Conservation (phyloP, 495 filamentous ascomycete species). For the Usnea hakonensis region DNA sequence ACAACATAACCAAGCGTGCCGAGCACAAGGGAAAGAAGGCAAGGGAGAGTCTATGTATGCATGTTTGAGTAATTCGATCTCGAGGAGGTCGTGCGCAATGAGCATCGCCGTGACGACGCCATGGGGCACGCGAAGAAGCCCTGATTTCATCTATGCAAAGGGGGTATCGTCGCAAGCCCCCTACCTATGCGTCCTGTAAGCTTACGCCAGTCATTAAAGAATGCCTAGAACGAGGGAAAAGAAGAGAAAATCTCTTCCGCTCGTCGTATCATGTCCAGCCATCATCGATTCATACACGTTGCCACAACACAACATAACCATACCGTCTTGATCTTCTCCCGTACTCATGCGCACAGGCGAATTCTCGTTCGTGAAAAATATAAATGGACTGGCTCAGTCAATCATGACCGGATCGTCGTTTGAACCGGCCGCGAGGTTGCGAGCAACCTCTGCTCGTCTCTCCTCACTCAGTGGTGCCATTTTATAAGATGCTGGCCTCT, state of each 20-base stretch:
- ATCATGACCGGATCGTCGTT: slow-evolving; percentile 13
- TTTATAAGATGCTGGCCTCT: background rate
- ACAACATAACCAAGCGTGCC: no score
- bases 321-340: background rate
- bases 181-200: slow-evolving; percentile 13
- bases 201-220: slow-evolving; percentile 6
- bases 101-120: background rate
- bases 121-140: background rate
- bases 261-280: background rate
- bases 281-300: background rate
- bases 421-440: slow-evolving; percentile 1
- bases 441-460: slow-evolving; percentile 7
- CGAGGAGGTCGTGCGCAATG: background rate
- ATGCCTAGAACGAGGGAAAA: slow-evolving; percentile 1
- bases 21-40: background rate
- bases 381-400: slow-evolving; percentile 1
- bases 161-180: slow-evolving; percentile 17
- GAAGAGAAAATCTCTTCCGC: background rate
- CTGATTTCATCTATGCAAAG: slow-evolving; percentile 7
- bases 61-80: background rate
- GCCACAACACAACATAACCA: background rate
- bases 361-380: background rate
- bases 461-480: slow-evolving; percentile 10
- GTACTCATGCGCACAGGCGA: background rate
- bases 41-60: slow-evolving; percentile 1